Evolutionary conservation across 2,329 filamentous ascomycete species (phyloP).

Genomic region (Claviceps cyperi): DNA sequence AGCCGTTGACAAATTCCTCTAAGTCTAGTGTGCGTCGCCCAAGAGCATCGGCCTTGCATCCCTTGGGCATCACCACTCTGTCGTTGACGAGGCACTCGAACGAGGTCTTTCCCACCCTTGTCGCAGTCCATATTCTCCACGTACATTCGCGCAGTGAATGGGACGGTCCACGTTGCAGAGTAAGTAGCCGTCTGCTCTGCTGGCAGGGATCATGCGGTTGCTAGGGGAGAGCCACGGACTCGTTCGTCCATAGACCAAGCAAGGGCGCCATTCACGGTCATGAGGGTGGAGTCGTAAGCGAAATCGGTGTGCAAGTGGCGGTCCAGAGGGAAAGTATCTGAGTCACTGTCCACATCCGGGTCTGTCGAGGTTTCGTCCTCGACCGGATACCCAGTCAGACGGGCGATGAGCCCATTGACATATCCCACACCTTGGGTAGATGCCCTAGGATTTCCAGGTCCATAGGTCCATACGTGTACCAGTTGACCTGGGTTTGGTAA

Average conservation of each 20-base stretch:
- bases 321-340: slow-evolving; percentile 59
- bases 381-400: slow-evolving; percentile 56
- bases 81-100: slow-evolving; percentile 74
- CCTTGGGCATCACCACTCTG: slow-evolving; percentile 56
- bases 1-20: slow-evolving; percentile 56
- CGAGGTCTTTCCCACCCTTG: slow-evolving; percentile 45
- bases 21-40: slow-evolving; percentile 61
- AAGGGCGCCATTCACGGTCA: slow-evolving; percentile 58
- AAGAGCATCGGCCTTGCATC: slow-evolving; percentile 53
- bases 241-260: slow-evolving; percentile 66
- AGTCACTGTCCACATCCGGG: slow-evolving; percentile 53
- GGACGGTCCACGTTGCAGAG: slow-evolving; percentile 64
- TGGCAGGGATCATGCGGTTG: slow-evolving; percentile 32
- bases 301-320: slow-evolving; percentile 70
- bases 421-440: slow-evolving; percentile 79
- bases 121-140: slow-evolving; percentile 74
- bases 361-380: slow-evolving; percentile 64
- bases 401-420: slow-evolving; percentile 73
- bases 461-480: slow-evolving; percentile 63
- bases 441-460: slow-evolving; percentile 61
- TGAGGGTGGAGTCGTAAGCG: slow-evolving; percentile 82
- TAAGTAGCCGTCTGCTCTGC: slow-evolving; percentile 56
- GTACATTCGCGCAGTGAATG: slow-evolving; percentile 69
- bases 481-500: slow-evolving; percentile 66
- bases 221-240: slow-evolving; percentile 35